Evolutionary conservation across 805 yeast genomes (phyloP).

Genomic region (Metschnikowia peoriensis): DNA sequence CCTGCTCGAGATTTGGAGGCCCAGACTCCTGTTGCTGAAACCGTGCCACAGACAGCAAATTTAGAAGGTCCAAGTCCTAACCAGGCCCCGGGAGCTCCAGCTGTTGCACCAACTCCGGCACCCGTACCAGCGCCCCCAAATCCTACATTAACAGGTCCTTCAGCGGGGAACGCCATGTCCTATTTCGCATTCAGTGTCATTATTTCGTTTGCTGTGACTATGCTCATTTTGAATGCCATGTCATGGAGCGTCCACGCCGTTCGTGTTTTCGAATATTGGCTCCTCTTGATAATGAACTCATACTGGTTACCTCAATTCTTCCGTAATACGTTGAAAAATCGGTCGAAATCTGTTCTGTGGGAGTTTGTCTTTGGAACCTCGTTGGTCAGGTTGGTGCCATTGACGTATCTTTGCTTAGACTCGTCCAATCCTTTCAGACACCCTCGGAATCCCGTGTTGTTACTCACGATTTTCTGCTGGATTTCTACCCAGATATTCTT

Average conservation of each 20-base stretch:
- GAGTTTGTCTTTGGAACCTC: constrained; percentile 72
- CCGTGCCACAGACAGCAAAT: too few relatives aligned
- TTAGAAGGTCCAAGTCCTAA: too few relatives aligned
- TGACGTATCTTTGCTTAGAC: constrained; percentile 56
- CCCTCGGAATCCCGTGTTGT: constrained; percentile 55
- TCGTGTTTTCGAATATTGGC: constrained; percentile 53
- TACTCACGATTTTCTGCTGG: constrained; percentile 51
- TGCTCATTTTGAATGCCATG: constrained; percentile 49
- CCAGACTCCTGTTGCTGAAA: background rate
- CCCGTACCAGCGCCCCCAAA: constrained; percentile 36
- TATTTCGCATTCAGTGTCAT: constrained; percentile 28
- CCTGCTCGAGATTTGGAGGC: constrained; percentile 14
- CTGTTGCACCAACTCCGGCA: background rate
- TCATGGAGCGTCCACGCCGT: constrained; percentile 67
- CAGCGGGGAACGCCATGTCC: constrained; percentile 16
- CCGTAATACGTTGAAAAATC: constrained; percentile 70
- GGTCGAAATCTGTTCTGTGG: constrained; percentile 65
- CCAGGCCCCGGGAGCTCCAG: background rate
- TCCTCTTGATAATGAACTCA: constrained; percentile 56
- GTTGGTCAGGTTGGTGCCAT: constrained; percentile 59
- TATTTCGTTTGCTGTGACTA: constrained; percentile 37
- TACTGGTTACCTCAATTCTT: constrained; percentile 89
- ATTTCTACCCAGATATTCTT: constrained; percentile 55
- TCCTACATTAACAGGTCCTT: constrained; percentile 22
- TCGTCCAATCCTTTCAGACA: constrained; percentile 67